Base-by-base conservation (phyloP, 371 early-diverging fungal species). In the Haplosporangium sp. region DNA sequence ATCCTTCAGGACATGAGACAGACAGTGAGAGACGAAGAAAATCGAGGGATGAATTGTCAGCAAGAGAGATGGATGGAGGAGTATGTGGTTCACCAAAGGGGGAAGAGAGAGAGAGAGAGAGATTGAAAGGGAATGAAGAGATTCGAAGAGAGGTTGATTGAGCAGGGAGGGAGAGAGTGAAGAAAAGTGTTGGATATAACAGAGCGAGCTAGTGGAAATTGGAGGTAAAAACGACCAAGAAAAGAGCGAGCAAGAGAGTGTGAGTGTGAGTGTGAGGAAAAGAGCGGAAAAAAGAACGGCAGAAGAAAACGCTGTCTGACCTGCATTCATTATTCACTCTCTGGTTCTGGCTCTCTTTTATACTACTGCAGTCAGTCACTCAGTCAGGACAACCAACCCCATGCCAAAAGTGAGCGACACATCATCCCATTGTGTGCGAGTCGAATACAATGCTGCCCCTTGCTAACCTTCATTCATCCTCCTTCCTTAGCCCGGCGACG, bases 261-360 rank as follows among this genome's bases (percentile, higher is more conserved):
- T n/a, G n/a, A n/a, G n/a, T n/a, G n/a, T n/a, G n/a, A n/a, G n/a
- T n/a, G n/a, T n/a, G n/a, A 59, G 13, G 23, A 5, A 29, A 37
- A 11, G 29, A 7, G 18, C 37, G 40, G 47, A 50, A 54, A 42
- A 53, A 54, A 43, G 41, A 62, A 54, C 14, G 55, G 46, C 29
- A 53, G 55, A 55, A 45, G 23, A 29, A 45, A 54, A 29, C 14
- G 13, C 48, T 45, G 45, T 16, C 45, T 45, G 45, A 10, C 10
- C 45, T 45, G 45, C 45, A 45, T 16, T 1, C 45, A 10, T 45
- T 10, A n/a, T n/a, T n/a, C n/a, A n/a, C n/a, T n/a, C n/a, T n/a
- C n/a, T n/a, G n/a, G n/a, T n/a, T n/a, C n/a, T n/a, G n/a, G n/a
- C n/a, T 45, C 45, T 45, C 0, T 45, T 16, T 16, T 16, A 16